Evolutionary conservation across 257 asterid species (phyloP), one percentile per base, ranked within the genome.

Genomic region (Solanum tacnaense): DNA sequence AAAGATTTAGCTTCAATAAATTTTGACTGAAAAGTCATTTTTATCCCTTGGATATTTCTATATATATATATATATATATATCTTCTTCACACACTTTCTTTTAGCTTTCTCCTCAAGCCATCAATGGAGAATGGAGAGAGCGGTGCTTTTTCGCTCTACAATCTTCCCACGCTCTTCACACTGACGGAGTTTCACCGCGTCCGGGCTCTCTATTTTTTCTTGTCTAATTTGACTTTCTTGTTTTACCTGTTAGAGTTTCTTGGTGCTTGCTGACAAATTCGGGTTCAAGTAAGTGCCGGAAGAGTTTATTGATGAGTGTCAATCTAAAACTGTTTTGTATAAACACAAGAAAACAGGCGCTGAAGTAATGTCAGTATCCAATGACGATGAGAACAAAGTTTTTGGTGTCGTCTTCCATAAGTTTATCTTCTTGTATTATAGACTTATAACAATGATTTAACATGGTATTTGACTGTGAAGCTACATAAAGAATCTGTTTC

Each of bases 361-460:
- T 4, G 98, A 97, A 92, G 91, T 96, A 81, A 97, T 97, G 98
- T 96, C 99, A 0, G 94, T 96, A 39, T 93, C 95, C n/a, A 97
- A 96, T 84, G 99, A 97, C 8, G 99, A 97, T n/a, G 99, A 97
- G 96, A 97, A 97, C 87, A 97, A 97, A 92, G 98, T 93, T 60
- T 97, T 97, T 36, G 99, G 99, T 90, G 93, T 97, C 86, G 93
- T 96, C 86, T 93, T 87, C 98, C 98, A 98, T 96, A 92, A 93
- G 99, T 87, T 38, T 35, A 36, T 85, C 31, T n/a, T 68, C 23
- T 23, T 4, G 25, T 36, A 35, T 65, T 15, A 34, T 74, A 23
- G 31, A 46, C 56, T 46, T 13, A 13, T 46, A 46, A 46, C 56
- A 13, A 13, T 46, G 56, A 46, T 46, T 46, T 46, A 46, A 13